A percentile compares a stretch with the other conserved stretches of the same genome.
Evolutionary conservation across 352 stramenopile genomes (phyloP).

Genomic region (Thraustotheca clavata): DNA sequence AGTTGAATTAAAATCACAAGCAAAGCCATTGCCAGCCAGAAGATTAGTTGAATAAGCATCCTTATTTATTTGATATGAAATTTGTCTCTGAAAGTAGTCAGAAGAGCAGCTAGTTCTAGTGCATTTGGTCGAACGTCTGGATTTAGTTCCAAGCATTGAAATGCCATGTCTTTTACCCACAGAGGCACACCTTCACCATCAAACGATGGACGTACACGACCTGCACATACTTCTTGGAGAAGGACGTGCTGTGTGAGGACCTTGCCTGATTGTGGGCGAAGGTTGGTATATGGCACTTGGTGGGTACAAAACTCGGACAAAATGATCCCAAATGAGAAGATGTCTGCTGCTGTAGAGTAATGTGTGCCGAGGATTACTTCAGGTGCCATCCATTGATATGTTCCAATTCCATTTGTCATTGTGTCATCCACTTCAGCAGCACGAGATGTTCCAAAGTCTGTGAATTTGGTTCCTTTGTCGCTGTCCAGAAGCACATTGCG

Average conservation of each 20-base stretch:
- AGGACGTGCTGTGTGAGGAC: background rate
- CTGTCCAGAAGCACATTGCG: conserved; percentile 3
- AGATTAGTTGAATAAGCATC: too few relatives aligned
- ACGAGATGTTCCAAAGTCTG: conserved; percentile 45
- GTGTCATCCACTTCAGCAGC: conserved; percentile 31
- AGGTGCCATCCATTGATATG: conserved; percentile 24
- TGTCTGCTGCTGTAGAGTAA: conserved; percentile 26
- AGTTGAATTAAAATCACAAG: too few relatives aligned
- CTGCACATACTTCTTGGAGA: background rate
- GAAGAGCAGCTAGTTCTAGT: background rate
- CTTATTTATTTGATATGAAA: too few relatives aligned
- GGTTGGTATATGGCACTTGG: conserved; percentile 37
- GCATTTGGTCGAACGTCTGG: background rate
- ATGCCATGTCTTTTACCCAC: background rate
- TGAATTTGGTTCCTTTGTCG: conserved; percentile 32
- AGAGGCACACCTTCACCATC: background rate
- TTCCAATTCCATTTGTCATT: conserved; percentile 42
- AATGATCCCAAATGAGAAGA: conserved; percentile 32
- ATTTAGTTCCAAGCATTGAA: background rate
- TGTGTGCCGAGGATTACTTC: conserved; percentile 24
- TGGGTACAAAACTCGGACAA: conserved; percentile 50
- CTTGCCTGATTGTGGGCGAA: conserved; percentile 8
- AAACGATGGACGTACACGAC: background rate
- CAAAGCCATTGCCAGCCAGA: too few relatives aligned
- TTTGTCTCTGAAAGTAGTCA: too few relatives aligned